Base-by-base conservation (phyloP, 2,329 filamentous ascomycete genomes). In the Talaromyces sp. region DNA sequence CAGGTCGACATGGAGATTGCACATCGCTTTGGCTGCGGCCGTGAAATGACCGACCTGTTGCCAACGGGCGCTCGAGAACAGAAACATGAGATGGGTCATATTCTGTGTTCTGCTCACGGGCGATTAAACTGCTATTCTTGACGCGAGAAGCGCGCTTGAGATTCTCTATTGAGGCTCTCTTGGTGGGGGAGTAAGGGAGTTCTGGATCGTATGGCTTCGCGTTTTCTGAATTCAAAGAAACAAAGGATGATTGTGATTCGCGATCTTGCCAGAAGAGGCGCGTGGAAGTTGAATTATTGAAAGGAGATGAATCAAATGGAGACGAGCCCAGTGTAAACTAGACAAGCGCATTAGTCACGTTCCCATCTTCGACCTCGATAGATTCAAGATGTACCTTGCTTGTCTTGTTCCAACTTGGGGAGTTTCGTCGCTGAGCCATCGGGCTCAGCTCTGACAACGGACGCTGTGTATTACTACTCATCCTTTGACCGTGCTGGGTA, bases 41-140 rank as follows among this genome's bases (percentile, higher is more conserved):
- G 68, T 78, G 81, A 54, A 82, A 73, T 5, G 82, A 81, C 21
- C 81, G 78, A 46, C 79, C 80, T 28, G 75, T 87, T 69, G 89
- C 85, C 64, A 95, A 80, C 37, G 92, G 91, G 62, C 91, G 85
- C 76, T 97, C 90, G 61, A 96, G 83, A 60, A 89, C 81, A 46
- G 89, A 88, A 56, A 91, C 76, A 64, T 85, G 84, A 57, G 87
- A 83, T 28, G 92, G 91, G 73, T 97, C 91, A 79, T 97, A 97
- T 78, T 95, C 89, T 72, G 91, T 85, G 76, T 92, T 92, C 70
- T 91, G 88, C 76, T 97, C 92, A 57, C 92, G 88, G 41, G 91
- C 91, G 71, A 96, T 90, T 81, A 97, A 97, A 77, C 88, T 96
- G 82, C 93, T 97, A 78, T 96, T 97, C 81, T 93, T 96, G 68